Conservation (phyloP, 2,329 filamentous ascomycete genomes). For the Trichoderma cornu-damae region DNA sequence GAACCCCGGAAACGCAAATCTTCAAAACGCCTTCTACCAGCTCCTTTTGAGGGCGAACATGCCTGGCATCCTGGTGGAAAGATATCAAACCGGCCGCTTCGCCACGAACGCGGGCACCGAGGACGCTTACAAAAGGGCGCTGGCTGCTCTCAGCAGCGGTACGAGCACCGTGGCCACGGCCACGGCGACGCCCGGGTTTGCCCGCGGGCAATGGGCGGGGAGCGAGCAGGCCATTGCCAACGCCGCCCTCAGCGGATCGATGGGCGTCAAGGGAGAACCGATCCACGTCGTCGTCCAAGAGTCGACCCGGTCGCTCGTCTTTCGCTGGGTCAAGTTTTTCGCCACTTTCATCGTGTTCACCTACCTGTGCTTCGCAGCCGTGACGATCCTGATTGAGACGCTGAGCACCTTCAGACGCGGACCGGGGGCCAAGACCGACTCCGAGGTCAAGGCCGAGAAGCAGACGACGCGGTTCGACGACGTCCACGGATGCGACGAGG, state of each 20-base stretch:
- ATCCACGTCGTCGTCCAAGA: constrained; percentile 96
- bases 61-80: constrained; percentile 85
- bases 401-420: constrained; percentile 70
- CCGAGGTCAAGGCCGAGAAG: constrained; percentile 86
- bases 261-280: constrained; percentile 74
- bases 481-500: constrained; percentile 95
- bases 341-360: constrained; percentile 70
- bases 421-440: constrained; percentile 64
- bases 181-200: constrained; percentile 23
- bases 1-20: constrained; percentile 78
- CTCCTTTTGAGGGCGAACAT: constrained; percentile 86
- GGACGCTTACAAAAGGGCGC: constrained; percentile 69
- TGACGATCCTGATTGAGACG: constrained; percentile 78
- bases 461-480: constrained; percentile 89
- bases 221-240: constrained; percentile 30
- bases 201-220: constrained; percentile 28
- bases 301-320: constrained; percentile 69
- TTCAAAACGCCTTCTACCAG: constrained; percentile 92
- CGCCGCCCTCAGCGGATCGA: constrained; percentile 31
- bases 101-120: constrained; percentile 76
- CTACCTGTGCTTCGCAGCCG: constrained; percentile 72
- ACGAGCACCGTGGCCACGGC: constrained; percentile 26
- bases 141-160: constrained; percentile 40
- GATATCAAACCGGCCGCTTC: constrained; percentile 81
- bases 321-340: constrained; percentile 88